A percentile compares a stretch with the other conserved stretches of the same genome.
Evolutionary conservation across 441 rosid species (phyloP).

Genomic region (Hura crepitans): DNA sequence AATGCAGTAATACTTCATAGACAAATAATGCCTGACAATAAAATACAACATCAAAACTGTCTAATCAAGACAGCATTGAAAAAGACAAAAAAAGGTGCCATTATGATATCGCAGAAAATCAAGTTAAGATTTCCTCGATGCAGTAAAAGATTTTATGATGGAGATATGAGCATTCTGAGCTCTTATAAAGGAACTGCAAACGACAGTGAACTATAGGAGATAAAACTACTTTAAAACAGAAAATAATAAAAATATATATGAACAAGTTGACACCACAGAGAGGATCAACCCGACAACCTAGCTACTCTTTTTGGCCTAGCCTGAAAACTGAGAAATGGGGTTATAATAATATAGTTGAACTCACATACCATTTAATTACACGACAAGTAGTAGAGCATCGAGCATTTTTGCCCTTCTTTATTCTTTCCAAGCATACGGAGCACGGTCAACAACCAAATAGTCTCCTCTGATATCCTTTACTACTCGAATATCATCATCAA

Average conservation of each 20-base stretch:
- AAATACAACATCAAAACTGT: not conserved
- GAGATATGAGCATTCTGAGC: not conserved
- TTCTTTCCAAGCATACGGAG: conserved; percentile 69
- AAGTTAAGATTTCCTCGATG: not conserved
- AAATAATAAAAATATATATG: no score
- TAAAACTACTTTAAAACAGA: not conserved
- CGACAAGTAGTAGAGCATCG: not conserved
- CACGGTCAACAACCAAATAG: conserved; percentile 74
- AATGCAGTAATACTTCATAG: not conserved
- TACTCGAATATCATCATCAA: conserved; percentile 79
- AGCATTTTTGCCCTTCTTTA: conserved; percentile 23
- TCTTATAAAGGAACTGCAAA: not conserved
- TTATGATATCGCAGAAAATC: not conserved
- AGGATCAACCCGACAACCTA: not conserved
- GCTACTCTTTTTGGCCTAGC: not conserved
- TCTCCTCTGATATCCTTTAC: conserved; percentile 90
- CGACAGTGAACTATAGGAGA: not conserved
- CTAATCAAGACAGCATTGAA: not conserved
- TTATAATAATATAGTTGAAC: conserved; percentile 1
- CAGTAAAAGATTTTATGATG: not conserved
- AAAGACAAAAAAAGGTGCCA: not conserved
- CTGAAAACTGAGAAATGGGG: not conserved
- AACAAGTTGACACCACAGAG: not conserved
- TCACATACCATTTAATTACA: conserved; percentile 19
- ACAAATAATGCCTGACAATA: not conserved